Base-by-base conservation (phyloP, 768 basidiomycete genomes). In the Agrocybe chaxingu region DNA sequence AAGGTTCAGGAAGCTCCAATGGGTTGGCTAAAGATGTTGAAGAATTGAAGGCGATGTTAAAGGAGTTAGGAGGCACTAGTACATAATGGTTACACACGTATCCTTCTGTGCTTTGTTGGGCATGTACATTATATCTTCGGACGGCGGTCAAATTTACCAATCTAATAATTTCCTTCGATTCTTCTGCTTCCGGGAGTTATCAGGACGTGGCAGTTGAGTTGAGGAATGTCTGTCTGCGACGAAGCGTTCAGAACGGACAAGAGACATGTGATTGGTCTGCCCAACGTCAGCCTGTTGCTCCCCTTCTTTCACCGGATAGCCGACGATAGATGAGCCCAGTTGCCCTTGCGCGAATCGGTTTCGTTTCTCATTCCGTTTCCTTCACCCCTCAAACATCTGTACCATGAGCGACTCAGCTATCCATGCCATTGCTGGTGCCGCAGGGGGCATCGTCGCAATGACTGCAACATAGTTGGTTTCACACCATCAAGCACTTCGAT, bases 371-470 rank as follows among this genome's bases (percentile, higher is more conserved):
- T 32, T 53, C 33, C 30, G 42, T 55, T 32, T 19, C 46, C 47
- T 52, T 43, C 48, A 42, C 46, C 39, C 56, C 35, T 44, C 44
- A 38, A 41, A 18, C 47, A 44, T n/a, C 29, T 48, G 32, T 32
- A 66, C 45, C 39, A 82, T 85, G 80, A 80, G 76, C 52, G 91
- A 98, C 68, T 92, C 91, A 42, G 69, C 83, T 10, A 87, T 97
- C 29, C 93, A 98, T 59, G 81, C 95, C 34, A 61, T 89, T 9
- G 90, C 95, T 12, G 97, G 97, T 9, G 92, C 93, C 12, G 81
- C 86, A 1, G 95, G 92, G 42, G 96, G 96, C 19, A 87, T 96
- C 60, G 66, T 77, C 16, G 92, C 96, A 18, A 97, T 98, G 94
- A 79, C 81, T n/a, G 83, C 77, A 33, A 93, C 89, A 47, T 92